Base-by-base conservation (phyloP, 306 rosid genomes). In the Mimosa pudica region DNA sequence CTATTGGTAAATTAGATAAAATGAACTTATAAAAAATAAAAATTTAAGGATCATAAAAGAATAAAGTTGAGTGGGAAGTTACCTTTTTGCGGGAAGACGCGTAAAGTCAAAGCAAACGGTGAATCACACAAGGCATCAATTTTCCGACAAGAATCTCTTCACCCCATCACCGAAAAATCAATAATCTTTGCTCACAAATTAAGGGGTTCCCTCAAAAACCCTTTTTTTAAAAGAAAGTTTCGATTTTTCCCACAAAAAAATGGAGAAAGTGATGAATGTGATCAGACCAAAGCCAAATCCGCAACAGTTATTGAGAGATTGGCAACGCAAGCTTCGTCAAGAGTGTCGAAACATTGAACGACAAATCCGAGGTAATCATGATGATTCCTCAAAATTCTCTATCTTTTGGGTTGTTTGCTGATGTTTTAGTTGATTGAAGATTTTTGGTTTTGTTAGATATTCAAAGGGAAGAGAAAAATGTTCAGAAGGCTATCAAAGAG, bases 281-380 rank as follows among this genome's bases (percentile, higher is more conserved):
- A 74, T 94, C 80, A 94, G 88, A 57, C 97, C 96, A 49, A 94
- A 92, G 84, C 67, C 91, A 32, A 85, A 83, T 52, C 96, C 98
- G 4, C 93, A 92, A 36, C 90, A 94, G 78, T 86, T 82, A 64
- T 82, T 92, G 77, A 84, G 92, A 64, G 96, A 86, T 82, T 94
- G 98, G 98, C 98, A 94, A 62, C 92, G 98, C 2, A 85, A 76
- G 80, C 98, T 95, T 62, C 98, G 94, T 51, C 97, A 95, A 66
- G 98, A 92, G 88, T 90, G 94, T 83, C 91, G 97, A 73, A 92
- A 88, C 86, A 82, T 94, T 78, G 98, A 92, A 73, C 98, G 97
- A 77, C 98, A 94, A 87, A 92, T 92, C 81, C 90, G 98, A 83
- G 97, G 97, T 83, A 24, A 24, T 24, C 30, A 24, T 24, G 81